phyloP scores from a whole-genome alignment of 208 protist species.

The Strigomonas culicis region DNA sequence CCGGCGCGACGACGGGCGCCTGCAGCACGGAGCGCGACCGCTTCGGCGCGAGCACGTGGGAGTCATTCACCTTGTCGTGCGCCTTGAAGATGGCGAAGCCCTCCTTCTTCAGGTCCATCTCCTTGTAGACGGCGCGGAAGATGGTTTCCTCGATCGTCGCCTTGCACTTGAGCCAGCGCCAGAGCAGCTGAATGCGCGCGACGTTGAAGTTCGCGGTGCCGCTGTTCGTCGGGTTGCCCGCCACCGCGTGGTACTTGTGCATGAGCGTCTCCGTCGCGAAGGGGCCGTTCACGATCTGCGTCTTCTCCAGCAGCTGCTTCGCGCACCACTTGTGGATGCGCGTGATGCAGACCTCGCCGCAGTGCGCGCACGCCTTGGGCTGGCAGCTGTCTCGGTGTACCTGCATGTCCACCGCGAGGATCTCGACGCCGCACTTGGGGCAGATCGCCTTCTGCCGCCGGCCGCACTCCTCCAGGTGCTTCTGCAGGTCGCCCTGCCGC shows the following conservation, averaged over 20 bases:
- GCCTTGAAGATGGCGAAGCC: constrained; percentile 86
- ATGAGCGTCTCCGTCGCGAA: constrained; percentile 61
- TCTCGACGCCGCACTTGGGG: constrained; percentile 72
- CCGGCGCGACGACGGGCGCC: constrained; percentile 56
- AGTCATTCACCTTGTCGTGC: constrained; percentile 75
- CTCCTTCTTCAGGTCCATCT: constrained; percentile 88
- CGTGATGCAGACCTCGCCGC: constrained; percentile 80
- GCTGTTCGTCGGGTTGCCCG: not conserved
- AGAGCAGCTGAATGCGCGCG: constrained; percentile 78
- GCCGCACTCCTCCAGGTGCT: constrained; percentile 78
- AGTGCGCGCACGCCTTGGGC: constrained; percentile 59
- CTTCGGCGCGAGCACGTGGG: constrained; percentile 64
- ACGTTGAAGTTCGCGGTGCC: constrained; percentile 39
- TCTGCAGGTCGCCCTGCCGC: constrained; percentile 59
- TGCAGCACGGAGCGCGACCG: constrained; percentile 68
- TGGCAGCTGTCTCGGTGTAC: constrained; percentile 70
- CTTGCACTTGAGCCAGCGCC: constrained; percentile 81
- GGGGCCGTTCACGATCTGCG: constrained; percentile 36
- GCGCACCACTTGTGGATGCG: constrained; percentile 83
- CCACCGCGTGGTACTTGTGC: constrained; percentile 22
- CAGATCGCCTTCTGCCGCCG: constrained; percentile 67
- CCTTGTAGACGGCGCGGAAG: constrained; percentile 77
- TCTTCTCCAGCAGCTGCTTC: constrained; percentile 31
- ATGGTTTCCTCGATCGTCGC: constrained; percentile 72
- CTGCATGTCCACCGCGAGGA: constrained; percentile 65